Conservation (phyloP, 148 eudicot species). For the Agrostemma githago region DNA sequence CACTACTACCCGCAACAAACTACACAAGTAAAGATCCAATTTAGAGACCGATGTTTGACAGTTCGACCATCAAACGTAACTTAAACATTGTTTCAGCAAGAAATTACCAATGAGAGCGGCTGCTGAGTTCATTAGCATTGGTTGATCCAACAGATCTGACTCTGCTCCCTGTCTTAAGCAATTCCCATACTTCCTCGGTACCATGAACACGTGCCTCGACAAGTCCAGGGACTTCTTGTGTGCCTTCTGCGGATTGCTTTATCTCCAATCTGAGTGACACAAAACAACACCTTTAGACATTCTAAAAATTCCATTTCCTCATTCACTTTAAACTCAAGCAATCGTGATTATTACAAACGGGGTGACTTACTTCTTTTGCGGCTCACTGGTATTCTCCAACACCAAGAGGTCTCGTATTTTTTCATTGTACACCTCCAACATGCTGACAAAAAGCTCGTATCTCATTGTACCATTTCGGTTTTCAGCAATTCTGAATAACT, state of each 20-base stretch:
- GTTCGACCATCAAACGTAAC: background rate
- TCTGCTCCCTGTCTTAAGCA: conserved; percentile 68
- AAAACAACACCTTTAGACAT: conserved; percentile 7
- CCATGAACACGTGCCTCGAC: conserved; percentile 63
- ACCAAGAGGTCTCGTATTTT: conserved; percentile 81
- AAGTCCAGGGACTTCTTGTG: conserved; percentile 94
- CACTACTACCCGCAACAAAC: conserved; percentile 83
- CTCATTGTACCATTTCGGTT: conserved; percentile 62
- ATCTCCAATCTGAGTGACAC: conserved; percentile 64
- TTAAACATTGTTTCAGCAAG: background rate
- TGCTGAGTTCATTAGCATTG: conserved; percentile 86
- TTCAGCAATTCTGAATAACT: conserved; percentile 57
- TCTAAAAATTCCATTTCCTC: background rate
- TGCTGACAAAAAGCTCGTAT: conserved; percentile 82
- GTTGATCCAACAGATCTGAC: conserved; percentile 93
- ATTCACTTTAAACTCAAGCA: background rate
- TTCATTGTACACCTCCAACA: conserved; percentile 98
- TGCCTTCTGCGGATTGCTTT: conserved; percentile 84
- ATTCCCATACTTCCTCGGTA: conserved; percentile 84
- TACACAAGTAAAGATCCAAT: conserved; percentile 33
- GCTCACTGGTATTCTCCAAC: conserved; percentile 62
- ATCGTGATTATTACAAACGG: background rate
- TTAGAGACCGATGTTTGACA: background rate
- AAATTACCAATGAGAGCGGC: conserved; percentile 91
- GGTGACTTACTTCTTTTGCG: conserved; percentile 59